These are phyloP conservation scores for Cystobasidium pallidum DNA, from an alignment of 1,284 basidiomycete genomes.

Conservation along the genomic window DNA sequence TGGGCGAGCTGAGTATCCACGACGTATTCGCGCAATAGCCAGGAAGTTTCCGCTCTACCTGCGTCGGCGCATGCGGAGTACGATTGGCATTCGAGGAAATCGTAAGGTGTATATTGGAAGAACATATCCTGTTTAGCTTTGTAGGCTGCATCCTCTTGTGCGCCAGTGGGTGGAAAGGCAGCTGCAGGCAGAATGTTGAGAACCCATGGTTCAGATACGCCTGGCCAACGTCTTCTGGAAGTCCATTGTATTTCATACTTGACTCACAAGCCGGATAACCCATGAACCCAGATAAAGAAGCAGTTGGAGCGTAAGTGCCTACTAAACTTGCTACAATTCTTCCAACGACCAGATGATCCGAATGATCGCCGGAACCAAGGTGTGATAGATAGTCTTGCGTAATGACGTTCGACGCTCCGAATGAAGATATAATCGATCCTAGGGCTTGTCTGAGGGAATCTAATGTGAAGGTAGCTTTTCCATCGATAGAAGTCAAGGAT, in stretches of 20 bases:
- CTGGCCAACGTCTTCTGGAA: background rate
- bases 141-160: conserved; percentile 22
- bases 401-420: conserved; percentile 43
- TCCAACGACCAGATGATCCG: conserved; percentile 48
- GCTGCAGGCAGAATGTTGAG: background rate
- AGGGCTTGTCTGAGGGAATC: conserved; percentile 47
- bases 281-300: conserved; percentile 47
- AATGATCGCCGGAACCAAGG: conserved; percentile 49
- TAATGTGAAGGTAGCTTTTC: conserved; percentile 47
- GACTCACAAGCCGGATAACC: conserved; percentile 42
- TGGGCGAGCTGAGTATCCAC: conserved; percentile 32
- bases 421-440: conserved; percentile 46
- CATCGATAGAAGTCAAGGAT: conserved; percentile 44
- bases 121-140: conserved; percentile 47
- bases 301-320: conserved; percentile 31
- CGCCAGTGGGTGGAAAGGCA: conserved; percentile 7
- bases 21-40: conserved; percentile 49
- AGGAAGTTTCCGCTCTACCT: conserved; percentile 48
- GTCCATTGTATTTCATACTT: background rate
- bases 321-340: conserved; percentile 41
- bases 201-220: background rate
- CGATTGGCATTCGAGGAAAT: conserved; percentile 47
- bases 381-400: conserved; percentile 50
- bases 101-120: conserved; percentile 51
- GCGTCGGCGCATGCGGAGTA: conserved; percentile 37